phyloP scores from a whole-genome alignment of 305 asterid species.

The Solanum chacoense region DNA sequence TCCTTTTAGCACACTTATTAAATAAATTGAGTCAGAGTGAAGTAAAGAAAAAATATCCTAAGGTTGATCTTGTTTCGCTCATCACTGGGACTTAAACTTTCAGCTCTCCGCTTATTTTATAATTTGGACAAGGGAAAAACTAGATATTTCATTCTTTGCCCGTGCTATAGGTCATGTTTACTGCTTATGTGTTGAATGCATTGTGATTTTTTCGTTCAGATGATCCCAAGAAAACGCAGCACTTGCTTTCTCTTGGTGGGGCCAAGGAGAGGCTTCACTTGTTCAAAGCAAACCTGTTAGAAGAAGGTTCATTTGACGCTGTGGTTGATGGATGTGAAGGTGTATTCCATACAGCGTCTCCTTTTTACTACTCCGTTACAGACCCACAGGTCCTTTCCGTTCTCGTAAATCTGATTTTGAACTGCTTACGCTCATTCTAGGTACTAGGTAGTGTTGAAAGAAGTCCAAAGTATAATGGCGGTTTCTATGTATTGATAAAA shows the following conservation, averaged over 20 bases:
- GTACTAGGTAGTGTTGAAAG: not conserved
- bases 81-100: not conserved
- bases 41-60: not conserved
- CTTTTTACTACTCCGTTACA: slow-evolving; percentile 25
- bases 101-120: not conserved
- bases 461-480: not conserved
- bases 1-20: not conserved
- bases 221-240: slow-evolving; percentile 43
- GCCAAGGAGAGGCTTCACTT: slow-evolving; percentile 45
- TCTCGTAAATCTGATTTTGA: not conserved
- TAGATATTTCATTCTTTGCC: not conserved
- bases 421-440: not conserved
- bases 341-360: slow-evolving; percentile 59
- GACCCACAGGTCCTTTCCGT: slow-evolving; percentile 42
- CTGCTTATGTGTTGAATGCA: slow-evolving; percentile 4
- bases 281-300: slow-evolving; percentile 40
- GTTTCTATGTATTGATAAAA: not conserved
- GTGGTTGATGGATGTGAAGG: slow-evolving; percentile 45
- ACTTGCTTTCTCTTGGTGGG: slow-evolving; percentile 36
- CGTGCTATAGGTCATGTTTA: not conserved
- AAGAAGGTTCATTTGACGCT: slow-evolving; percentile 45
- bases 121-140: not conserved
- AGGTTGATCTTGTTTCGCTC: not conserved
- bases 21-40: not conserved
- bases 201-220: slow-evolving; percentile 19